Conservation (phyloP, 495 filamentous ascomycete species). For the Penicillium riverlandense region DNA sequence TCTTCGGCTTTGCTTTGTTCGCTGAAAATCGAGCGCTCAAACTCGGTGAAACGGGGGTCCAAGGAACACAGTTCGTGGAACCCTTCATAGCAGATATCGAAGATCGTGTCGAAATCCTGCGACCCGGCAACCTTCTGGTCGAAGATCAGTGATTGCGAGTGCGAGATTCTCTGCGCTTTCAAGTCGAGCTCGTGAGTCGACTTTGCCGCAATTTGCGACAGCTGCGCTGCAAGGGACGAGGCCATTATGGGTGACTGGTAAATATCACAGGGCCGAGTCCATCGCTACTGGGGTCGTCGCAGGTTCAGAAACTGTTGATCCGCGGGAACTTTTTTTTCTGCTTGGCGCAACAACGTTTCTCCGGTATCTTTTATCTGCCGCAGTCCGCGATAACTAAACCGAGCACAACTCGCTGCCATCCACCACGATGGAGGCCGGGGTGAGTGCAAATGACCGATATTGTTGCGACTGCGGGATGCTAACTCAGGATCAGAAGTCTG, state of each 20-base stretch:
- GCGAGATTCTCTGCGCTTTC: slow-evolving; percentile 78
- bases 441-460: too few species aligned
- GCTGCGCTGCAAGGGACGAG: slow-evolving; percentile 69
- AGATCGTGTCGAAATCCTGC: slow-evolving; percentile 85
- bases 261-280: background rate
- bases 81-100: slow-evolving; percentile 75
- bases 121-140: slow-evolving; percentile 70
- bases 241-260: slow-evolving; percentile 49
- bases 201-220: slow-evolving; percentile 71
- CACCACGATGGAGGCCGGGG: slow-evolving; percentile 25
- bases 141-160: slow-evolving; percentile 89
- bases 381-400: slow-evolving; percentile 6
- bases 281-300: background rate
- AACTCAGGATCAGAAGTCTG: slow-evolving; percentile 16
- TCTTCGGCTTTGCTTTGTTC: slow-evolving; percentile 86
- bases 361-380: slow-evolving; percentile 4
- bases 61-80: slow-evolving; percentile 84
- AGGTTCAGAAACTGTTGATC: background rate
- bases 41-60: slow-evolving; percentile 66
- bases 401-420: background rate
- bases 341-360: slow-evolving; percentile 3
- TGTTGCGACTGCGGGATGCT: slow-evolving; percentile 17
- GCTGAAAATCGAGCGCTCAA: slow-evolving; percentile 71
- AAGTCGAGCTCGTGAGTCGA: slow-evolving; percentile 77
- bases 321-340: slow-evolving; percentile 8